Percentiles rank a stretch among this genome's conserved stretches.
Evolutionary conservation across 2,329 filamentous ascomycete species (phyloP).

Genomic region (Nigrospora oryzae): DNA sequence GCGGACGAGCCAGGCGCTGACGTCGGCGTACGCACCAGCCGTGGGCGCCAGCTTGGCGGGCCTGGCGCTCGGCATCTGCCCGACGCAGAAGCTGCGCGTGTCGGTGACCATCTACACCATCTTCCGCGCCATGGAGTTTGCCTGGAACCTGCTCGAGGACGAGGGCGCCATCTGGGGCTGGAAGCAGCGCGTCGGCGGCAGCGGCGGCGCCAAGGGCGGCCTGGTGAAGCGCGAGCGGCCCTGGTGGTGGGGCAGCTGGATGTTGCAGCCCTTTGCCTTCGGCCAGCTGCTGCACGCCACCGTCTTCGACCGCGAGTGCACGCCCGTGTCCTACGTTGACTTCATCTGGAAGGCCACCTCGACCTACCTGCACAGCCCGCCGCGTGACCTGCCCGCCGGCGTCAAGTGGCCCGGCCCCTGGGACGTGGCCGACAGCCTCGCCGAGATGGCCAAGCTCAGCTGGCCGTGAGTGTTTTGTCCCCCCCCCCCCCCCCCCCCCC

Average conservation of each 20-base stretch:
- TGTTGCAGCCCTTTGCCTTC: conserved; percentile 67
- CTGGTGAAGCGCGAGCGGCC: conserved; percentile 56
- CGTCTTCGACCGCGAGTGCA: conserved; percentile 69
- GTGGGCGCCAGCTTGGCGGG: conserved; percentile 87
- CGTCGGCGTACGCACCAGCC: conserved; percentile 76
- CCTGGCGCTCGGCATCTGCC: conserved; percentile 68
- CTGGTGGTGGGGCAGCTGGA: conserved; percentile 79
- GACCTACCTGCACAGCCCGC: conserved; percentile 69
- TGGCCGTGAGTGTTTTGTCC: conserved; percentile 60
- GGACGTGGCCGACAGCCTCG: conserved; percentile 73
- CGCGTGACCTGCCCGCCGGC: conserved; percentile 55
- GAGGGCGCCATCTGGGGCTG: conserved; percentile 59
- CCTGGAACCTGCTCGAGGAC: conserved; percentile 75
- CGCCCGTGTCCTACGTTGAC: conserved; percentile 27
- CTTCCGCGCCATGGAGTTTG: conserved; percentile 76
- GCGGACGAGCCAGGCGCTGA: conserved; percentile 63
- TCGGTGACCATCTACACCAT: conserved; percentile 75
- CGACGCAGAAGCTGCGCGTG: conserved; percentile 54
- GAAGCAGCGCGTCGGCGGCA: conserved; percentile 22
- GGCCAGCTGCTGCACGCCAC: conserved; percentile 71
- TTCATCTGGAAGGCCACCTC: conserved; percentile 63
- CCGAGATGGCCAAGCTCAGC: conserved; percentile 68
- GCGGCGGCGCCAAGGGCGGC: conserved; percentile 27
- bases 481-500: background rate
- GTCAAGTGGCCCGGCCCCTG: conserved; percentile 68